Base-by-base conservation (phyloP, 2,329 filamentous ascomycete genomes). In the Fusarium palustre region DNA sequence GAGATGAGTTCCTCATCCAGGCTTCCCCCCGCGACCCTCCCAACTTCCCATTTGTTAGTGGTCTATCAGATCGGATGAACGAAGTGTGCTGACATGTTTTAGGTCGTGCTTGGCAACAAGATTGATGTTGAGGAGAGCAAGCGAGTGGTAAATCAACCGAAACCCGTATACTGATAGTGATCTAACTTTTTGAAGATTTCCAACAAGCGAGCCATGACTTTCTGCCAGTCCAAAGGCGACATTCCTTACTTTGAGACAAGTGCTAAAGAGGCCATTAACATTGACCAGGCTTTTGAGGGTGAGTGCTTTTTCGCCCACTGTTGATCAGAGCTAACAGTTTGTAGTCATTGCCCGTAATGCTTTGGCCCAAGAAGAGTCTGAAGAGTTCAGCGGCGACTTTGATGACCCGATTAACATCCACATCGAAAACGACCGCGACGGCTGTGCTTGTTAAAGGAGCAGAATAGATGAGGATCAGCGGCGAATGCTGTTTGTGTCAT, bases 221-320 rank as follows among this genome's bases (percentile, higher is more conserved):
- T 97, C 80, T 99, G 96, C 81, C 94, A 97, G 81, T 97, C 93
- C 59, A 97, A 98, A 83, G 95, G 95, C 48, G 93, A 93, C 64
- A 97, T 99, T 71, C 96, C 96, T 20, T 99, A 99, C 82, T 99
- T 99, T 77, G 96, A 99, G 88, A 99, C 96, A 20, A 97, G 94
- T 81, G 96, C 96, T 65, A 99, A 99, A 85, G 96, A 99, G 81
- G 96, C 95, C 64, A 92, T 97, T 82, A 99, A 99, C 78, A 96
- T 99, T 43, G 96, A 99, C 82, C 94, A 89, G 77, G 87, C 87
- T 28, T 89, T 89, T 74, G 90, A 92, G 80, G 88, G 89, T 90
- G 78, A 64, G 82, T 73, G 46, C 9, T 11, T 20, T 3, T 25
- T 6, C n/a, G 30, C 30, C 7, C 16, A 18, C 8, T 30, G 2